Conservation (phyloP, 768 basidiomycete species). For the Termitomyces sp. region DNA sequence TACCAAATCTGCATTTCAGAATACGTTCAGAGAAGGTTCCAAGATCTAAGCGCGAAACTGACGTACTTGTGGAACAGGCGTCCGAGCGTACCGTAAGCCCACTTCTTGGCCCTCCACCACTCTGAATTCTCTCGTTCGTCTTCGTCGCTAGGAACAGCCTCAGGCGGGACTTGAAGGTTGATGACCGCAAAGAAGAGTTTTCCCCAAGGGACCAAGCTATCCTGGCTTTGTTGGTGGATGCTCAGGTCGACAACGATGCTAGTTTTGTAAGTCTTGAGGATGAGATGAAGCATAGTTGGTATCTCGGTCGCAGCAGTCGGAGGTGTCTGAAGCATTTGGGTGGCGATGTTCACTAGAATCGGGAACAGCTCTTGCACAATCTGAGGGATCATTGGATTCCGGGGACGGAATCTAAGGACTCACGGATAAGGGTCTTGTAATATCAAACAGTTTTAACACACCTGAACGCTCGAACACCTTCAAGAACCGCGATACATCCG, state of each 20-base stretch:
- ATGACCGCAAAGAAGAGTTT: constrained; percentile 75
- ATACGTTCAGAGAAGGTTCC: not conserved
- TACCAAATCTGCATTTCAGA: constrained; percentile 56
- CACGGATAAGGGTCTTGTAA: not conserved
- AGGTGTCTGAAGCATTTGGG: constrained; percentile 58
- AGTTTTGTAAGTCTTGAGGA: constrained; percentile 83
- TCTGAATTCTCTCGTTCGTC: constrained; percentile 73
- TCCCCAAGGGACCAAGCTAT: constrained; percentile 85
- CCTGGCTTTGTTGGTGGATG: constrained; percentile 64
- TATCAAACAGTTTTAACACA: constrained; percentile 22
- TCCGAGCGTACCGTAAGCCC: constrained; percentile 81
- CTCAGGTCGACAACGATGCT: constrained; percentile 73
- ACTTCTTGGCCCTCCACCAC: constrained; percentile 94
- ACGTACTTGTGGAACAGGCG: constrained; percentile 68
- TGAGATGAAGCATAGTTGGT: constrained; percentile 78
- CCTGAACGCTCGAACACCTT: constrained; percentile 75
- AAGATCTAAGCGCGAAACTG: not conserved
- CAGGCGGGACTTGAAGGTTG: constrained; percentile 61
- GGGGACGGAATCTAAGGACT: constrained; percentile 57
- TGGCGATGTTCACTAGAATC: constrained; percentile 67
- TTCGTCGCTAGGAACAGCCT: constrained; percentile 61
- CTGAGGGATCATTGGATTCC: constrained; percentile 48
- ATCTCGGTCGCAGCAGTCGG: constrained; percentile 65
- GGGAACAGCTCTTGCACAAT: constrained; percentile 67
- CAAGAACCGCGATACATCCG: constrained; percentile 72